These are phyloP conservation scores for Blastobotrys raffinosifermentans DNA, from an alignment of 1,139 yeast genomes.

Conservation along the genomic window DNA sequence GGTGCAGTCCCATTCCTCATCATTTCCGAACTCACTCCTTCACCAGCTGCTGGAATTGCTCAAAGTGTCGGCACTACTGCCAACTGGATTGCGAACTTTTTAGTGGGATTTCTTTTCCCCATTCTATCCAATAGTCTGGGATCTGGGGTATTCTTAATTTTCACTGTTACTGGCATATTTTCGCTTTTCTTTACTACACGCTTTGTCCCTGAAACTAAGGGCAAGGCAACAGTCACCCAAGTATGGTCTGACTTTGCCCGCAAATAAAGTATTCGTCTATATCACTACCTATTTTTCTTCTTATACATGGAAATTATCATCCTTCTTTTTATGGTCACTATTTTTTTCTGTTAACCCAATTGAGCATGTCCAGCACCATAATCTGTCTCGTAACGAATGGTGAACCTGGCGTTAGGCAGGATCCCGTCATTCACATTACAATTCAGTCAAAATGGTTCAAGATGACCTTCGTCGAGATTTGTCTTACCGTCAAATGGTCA, in stretches of 20 bases:
- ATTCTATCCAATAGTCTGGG: conserved; percentile 58
- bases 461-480: conserved; percentile 47
- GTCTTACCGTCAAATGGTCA: conserved; percentile 65
- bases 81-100: conserved; percentile 87
- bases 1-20: conserved; percentile 93
- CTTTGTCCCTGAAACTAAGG: conserved; percentile 75
- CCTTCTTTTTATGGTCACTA: too few relatives aligned
- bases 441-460: too few relatives aligned
- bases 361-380: too few relatives aligned
- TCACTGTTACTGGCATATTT: conserved; percentile 39
- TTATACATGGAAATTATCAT: too few relatives aligned
- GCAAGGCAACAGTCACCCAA: conserved; percentile 50
- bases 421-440: too few relatives aligned
- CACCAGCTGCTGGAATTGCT: conserved; percentile 74
- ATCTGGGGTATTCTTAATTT: conserved; percentile 72
- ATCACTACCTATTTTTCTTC: too few relatives aligned
- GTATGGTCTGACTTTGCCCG: conserved; percentile 16
- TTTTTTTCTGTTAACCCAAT: too few relatives aligned
- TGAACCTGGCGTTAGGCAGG: too few relatives aligned
- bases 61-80: conserved; percentile 89
- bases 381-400: too few relatives aligned
- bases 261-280: too few relatives aligned
- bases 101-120: conserved; percentile 79
- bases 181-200: conserved; percentile 17
- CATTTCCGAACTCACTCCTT: conserved; percentile 83